phyloP scores from a whole-genome alignment of 805 yeast genomes.

The Lachancea meyersii region DNA sequence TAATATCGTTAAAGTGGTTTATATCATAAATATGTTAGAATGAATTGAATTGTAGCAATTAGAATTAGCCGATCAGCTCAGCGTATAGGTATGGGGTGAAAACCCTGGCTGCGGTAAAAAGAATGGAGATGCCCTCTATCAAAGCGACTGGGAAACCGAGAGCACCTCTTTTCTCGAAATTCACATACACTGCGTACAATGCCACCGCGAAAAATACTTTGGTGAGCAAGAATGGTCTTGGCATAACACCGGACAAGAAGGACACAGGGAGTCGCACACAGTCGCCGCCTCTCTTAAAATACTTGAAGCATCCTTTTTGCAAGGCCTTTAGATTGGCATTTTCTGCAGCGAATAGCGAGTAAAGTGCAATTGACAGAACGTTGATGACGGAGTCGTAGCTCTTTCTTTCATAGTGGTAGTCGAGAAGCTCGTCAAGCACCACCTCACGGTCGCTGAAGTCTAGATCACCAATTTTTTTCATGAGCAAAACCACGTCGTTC shows the following conservation, averaged over 20 bases:
- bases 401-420: slow-evolving; percentile 76
- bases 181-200: slow-evolving; percentile 67
- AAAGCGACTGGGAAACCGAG: slow-evolving; percentile 65
- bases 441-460: slow-evolving; percentile 50
- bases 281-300: slow-evolving; percentile 79
- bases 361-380: slow-evolving; percentile 84
- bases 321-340: slow-evolving; percentile 54
- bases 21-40: slow-evolving; percentile 3
- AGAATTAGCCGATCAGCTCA: slow-evolving; percentile 37
- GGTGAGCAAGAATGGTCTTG: slow-evolving; percentile 67
- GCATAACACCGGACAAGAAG: slow-evolving; percentile 73
- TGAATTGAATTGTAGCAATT: neutral
- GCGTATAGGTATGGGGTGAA: slow-evolving; percentile 70
- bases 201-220: slow-evolving; percentile 90
- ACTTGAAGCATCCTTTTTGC: slow-evolving; percentile 83
- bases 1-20: neutral
- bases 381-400: slow-evolving; percentile 76
- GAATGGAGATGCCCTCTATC: slow-evolving; percentile 58
- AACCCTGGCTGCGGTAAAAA: slow-evolving; percentile 68
- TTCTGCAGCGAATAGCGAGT: slow-evolving; percentile 86
- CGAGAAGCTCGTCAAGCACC: slow-evolving; percentile 50
- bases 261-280: slow-evolving; percentile 75
- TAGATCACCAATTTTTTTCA: slow-evolving; percentile 40
- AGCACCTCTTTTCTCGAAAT: slow-evolving; percentile 60
- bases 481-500: slow-evolving; percentile 66